Evolutionary conservation across 805 yeast genomes (phyloP).

Genomic region (Candida insectalens): DNA sequence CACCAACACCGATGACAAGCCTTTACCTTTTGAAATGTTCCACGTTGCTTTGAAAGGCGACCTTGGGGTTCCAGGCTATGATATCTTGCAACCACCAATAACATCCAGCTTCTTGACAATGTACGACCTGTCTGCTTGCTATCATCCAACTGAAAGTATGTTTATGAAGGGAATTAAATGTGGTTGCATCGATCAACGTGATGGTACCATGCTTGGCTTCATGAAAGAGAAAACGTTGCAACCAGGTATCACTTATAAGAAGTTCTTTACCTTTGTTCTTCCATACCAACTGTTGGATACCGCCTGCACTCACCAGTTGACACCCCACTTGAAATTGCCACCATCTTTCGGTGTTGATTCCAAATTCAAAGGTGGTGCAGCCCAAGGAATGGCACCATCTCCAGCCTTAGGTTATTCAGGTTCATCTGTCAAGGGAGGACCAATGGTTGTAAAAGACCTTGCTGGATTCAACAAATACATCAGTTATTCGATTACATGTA

Average conservation of each 20-base stretch:
- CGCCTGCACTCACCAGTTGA: constrained; percentile 34
- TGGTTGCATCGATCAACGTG: constrained; percentile 11
- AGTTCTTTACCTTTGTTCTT: constrained; percentile 46
- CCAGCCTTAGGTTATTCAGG: constrained; percentile 47
- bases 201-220: constrained; percentile 27
- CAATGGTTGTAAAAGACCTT: constrained; percentile 40
- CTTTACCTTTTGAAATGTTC: constrained; percentile 54
- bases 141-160: constrained; percentile 22
- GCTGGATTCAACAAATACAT: constrained; percentile 31
- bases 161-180: not conserved
- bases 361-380: constrained; percentile 15
- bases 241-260: constrained; percentile 42
- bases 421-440: constrained; percentile 35
- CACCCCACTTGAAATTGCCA: constrained; percentile 27
- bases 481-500: constrained; percentile 44
- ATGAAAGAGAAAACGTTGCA: constrained; percentile 33
- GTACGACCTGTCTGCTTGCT: constrained; percentile 44
- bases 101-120: constrained; percentile 12
- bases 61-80: constrained; percentile 14
- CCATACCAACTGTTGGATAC: constrained; percentile 44
- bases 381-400: constrained; percentile 17
- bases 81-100: not conserved
- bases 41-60: constrained; percentile 48
- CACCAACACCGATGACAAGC: constrained; percentile 28
- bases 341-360: constrained; percentile 31